Base-by-base conservation (phyloP, 148 eudicot genomes). In the Suaeda aralocaspica region DNA sequence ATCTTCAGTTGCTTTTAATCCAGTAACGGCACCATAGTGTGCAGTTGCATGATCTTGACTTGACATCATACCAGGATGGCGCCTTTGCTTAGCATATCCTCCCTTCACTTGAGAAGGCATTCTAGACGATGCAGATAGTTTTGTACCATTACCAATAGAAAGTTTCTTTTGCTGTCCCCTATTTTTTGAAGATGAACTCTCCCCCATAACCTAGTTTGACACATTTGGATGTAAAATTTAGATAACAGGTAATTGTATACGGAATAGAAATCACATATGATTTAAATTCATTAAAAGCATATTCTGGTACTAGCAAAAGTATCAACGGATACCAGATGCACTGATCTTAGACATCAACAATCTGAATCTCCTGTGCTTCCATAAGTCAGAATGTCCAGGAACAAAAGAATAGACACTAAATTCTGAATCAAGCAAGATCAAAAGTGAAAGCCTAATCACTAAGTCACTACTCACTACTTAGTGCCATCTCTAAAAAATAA, bases 1-100 rank as follows among this genome's bases (percentile, higher is more conserved):
- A 79, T 94, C 98, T 50, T 86, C 91, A 31, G 96, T 94, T 69
- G 80, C 78, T 77, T 89, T 94, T 46, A 94, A 76, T 62, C 96
- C 97, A 71, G 87, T 87, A 26, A 94, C 91, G 71, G 91, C 88
- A 64, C 98, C 98, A 78, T 94, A 94, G 78, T 94, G 98, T 52
- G 91, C 95, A 70, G 96, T 91, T 59, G 95, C 89, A 63, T 89
- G 95, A 86, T 94, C 97, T 71, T 79, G 91, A 74, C 82, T 85
- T 42, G 96, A 91, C 39, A 91, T 62, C 88, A 94, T 80, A 67
- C 98, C 98, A 41, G 96, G 97, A 83, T 94, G 97, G 44, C 86
- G 75, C 77, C 98, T 89, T 84, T 91, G 90, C 86, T 77, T 91
- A 46, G 69, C 58, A 72, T 79, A 77, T 64, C 73, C 83, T 55